phyloP scores from a whole-genome alignment of 1,284 basidiomycete genomes.

The Abortiporus biennis region DNA sequence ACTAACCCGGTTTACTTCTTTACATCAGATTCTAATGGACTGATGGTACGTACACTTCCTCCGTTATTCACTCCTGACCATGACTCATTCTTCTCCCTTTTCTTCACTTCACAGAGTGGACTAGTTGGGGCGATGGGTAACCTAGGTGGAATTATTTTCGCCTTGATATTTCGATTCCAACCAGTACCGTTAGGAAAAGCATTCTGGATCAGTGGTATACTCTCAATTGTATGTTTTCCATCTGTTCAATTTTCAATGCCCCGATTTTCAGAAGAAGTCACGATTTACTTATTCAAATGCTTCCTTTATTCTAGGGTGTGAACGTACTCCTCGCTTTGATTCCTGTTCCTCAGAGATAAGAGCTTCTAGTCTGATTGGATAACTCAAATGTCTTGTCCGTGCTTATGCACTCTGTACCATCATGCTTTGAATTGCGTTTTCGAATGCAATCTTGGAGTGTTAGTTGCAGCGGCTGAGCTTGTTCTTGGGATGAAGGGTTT shows the following conservation, averaged over 20 bases:
- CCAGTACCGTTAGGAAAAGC: conserved; percentile 31
- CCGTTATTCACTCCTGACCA: not conserved
- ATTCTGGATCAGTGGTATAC: conserved; percentile 40
- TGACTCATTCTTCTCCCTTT: not conserved
- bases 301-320: conserved; percentile 11
- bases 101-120: conserved; percentile 33
- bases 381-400: too few species aligned
- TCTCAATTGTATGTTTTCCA: conserved; percentile 26
- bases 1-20: conserved; percentile 14
- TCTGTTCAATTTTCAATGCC: not conserved
- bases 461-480: too few species aligned
- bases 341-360: conserved; percentile 12
- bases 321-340: conserved; percentile 13
- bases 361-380: too few species aligned
- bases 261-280: too few species aligned
- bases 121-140: conserved; percentile 49
- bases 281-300: not conserved
- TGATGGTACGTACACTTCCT: conserved; percentile 23
- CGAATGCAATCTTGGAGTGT: too few species aligned
- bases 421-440: too few species aligned
- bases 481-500: too few species aligned
- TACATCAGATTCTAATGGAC: conserved; percentile 28
- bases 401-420: too few species aligned
- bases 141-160: conserved; percentile 45
- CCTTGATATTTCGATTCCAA: conserved; percentile 46